Evolutionary conservation across 768 basidiomycete species (phyloP).

Genomic region (Auriscalpium vulgare): DNA sequence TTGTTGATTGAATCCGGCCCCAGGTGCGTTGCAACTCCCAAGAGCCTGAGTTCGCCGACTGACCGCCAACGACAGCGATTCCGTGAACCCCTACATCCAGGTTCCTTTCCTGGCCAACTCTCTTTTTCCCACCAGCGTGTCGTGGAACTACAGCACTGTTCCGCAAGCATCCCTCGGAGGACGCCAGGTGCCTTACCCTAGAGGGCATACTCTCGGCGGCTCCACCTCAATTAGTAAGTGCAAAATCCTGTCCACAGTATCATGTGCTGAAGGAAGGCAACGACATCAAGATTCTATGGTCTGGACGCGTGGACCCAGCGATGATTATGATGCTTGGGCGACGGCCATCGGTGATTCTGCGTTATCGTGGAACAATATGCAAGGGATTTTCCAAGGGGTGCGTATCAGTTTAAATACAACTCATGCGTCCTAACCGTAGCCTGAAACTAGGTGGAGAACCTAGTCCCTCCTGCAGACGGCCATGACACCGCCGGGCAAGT

Average conservation of each 20-base stretch:
- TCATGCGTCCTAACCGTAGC: neutral
- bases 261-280: neutral
- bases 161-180: constrained; percentile 7
- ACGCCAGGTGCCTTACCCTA: constrained; percentile 9
- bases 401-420: neutral
- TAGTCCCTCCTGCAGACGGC: neutral
- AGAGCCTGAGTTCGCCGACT: too few species aligned
- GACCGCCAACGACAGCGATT: neutral
- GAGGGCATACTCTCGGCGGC: constrained; percentile 13
- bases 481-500: constrained; percentile 18
- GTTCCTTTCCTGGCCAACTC: neutral
- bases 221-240: constrained; percentile 14
- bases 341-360: constrained; percentile 6
- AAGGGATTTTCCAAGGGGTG: constrained; percentile 2
- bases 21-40: neutral
- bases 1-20: constrained; percentile 15
- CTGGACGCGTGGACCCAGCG: constrained; percentile 12
- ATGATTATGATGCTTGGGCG: constrained; percentile 15
- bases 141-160: constrained; percentile 17
- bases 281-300: constrained; percentile 1
- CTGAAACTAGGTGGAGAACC: neutral
- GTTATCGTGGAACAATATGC: constrained; percentile 16
- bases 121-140: constrained; percentile 1
- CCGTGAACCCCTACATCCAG: neutral
- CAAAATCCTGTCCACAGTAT: neutral